Evolutionary conservation across 768 basidiomycete genomes (phyloP).

Genomic region (Cystobasidium onofrii): DNA sequence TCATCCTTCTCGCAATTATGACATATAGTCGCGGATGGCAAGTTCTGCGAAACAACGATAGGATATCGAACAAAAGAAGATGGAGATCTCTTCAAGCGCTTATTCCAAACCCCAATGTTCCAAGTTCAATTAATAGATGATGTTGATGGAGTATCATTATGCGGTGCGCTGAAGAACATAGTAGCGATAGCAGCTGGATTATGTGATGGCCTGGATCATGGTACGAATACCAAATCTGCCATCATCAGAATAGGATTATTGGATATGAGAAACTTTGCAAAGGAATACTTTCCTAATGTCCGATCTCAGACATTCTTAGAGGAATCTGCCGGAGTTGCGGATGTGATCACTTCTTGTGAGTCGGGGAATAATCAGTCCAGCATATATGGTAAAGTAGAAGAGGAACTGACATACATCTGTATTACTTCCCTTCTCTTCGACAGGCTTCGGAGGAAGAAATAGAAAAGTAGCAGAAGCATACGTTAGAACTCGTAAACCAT

Average conservation of each 20-base stretch:
- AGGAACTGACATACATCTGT: too few species aligned
- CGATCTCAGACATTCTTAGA: conserved; percentile 49
- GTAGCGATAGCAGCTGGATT: conserved; percentile 51
- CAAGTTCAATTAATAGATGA: conserved; percentile 49
- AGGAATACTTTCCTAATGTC: conserved; percentile 49
- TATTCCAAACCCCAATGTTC: conserved; percentile 49
- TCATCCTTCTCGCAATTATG: too few species aligned
- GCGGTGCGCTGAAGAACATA: conserved; percentile 51
- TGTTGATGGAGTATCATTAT: conserved; percentile 50
- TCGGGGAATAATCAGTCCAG: not conserved
- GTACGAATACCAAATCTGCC: conserved; percentile 44
- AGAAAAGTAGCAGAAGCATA: conserved; percentile 49
- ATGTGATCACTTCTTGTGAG: conserved; percentile 51
- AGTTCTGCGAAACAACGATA: conserved; percentile 51
- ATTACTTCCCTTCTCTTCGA: not conserved
- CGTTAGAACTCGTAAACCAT: conserved; percentile 48
- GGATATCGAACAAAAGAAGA: conserved; percentile 48
- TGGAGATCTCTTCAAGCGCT: conserved; percentile 43
- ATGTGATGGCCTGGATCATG: conserved; percentile 47
- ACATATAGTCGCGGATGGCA: conserved; percentile 49
- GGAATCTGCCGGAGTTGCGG: conserved; percentile 49
- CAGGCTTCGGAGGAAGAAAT: conserved; percentile 43
- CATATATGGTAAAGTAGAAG: too few species aligned
- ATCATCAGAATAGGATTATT: conserved; percentile 51
- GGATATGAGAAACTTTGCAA: conserved; percentile 49